These are phyloP conservation scores for Gomphus bonarii DNA, from an alignment of 1,284 basidiomycete genomes.

Conservation along the genomic window DNA sequence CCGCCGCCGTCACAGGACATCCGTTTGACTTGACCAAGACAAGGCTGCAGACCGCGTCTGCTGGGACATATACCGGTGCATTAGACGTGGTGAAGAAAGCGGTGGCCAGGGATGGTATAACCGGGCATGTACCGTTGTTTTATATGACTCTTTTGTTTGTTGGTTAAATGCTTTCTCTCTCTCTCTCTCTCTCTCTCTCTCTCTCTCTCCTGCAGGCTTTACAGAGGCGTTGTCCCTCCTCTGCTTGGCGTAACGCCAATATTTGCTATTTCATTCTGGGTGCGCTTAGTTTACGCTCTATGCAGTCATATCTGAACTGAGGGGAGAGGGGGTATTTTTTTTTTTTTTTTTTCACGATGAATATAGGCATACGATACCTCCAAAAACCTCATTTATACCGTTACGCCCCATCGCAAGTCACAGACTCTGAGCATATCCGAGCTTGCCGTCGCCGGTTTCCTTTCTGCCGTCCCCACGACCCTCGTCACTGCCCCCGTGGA, in stretches of 20 bases:
- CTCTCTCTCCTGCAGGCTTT: conserved; percentile 57
- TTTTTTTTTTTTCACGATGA: too few relatives aligned
- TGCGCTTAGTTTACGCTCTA: conserved; percentile 25
- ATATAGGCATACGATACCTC: conserved; percentile 86
- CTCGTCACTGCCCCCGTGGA: conserved; percentile 93
- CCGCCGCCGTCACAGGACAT: too few relatives aligned
- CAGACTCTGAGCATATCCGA: conserved; percentile 67
- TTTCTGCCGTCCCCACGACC: conserved; percentile 91
- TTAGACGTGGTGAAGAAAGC: conserved; percentile 91
- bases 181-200: too few relatives aligned
- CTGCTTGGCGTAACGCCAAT: conserved; percentile 96
- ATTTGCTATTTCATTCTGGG: conserved; percentile 98
- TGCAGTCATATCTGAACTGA: too few relatives aligned
- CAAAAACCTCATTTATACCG: conserved; percentile 74
- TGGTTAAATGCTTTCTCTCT: too few relatives aligned
- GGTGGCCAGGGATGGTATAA: conserved; percentile 79
- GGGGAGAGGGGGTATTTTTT: too few relatives aligned
- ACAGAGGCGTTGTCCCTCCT: conserved; percentile 95
- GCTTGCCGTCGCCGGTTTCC: conserved; percentile 87
- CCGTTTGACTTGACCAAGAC: conserved; percentile 98
- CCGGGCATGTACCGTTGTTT: conserved; percentile 49
- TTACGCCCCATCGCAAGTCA: conserved; percentile 60
- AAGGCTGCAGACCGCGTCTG: conserved; percentile 85
- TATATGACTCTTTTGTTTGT: background rate
- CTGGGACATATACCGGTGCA: conserved; percentile 87